Base-by-base conservation (phyloP, 2,329 filamentous ascomycete genomes). In the Colletotrichum higginsianum region DNA sequence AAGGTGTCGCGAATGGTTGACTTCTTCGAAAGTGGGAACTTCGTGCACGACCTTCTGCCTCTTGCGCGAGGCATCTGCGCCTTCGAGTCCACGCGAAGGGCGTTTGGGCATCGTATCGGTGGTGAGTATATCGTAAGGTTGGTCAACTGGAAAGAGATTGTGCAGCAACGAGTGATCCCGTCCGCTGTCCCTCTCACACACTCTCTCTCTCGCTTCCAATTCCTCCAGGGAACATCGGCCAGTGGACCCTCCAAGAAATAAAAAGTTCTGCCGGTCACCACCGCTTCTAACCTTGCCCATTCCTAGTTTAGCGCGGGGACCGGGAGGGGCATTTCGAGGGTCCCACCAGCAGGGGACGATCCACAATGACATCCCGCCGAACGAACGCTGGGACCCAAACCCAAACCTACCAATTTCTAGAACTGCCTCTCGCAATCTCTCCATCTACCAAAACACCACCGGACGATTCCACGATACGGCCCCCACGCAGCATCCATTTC, bases 1-100 rank as follows among this genome's bases (percentile, higher is more conserved):
- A 71, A 96, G 85, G 78, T 96, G 92, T 63, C 89, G 86, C 74
- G 88, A 87, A 47, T 90, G 90, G 60, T 86, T 83, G 57, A 94
- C 86, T 47, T 92, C 88, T 74, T 92, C 90, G 13, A 86, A 87
- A 2, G 89, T 87, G 16, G 89, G 87, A 1, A 86, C 80, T 69
- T 90, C 86, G 74, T 90, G 87, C 6, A 85, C 82, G n/a, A 87
- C 81, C 78, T 88, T 89, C 72, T 86, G 86, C 73, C 88, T 86
- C 79, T 90, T 90, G 30, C 86, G 82, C 40, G 83, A 82, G 42
- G 80, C 82, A 8, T 80, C 79, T 46, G 80, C 81, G 62, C 81
- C 82, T 71, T 87, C 84, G 18, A 76, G 76, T 61, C 80, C 82
- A 61, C 79, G 77, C 46, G 81, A 79, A 63, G 81, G 77, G 74